Evolutionary conservation across 129 eudicot species (phyloP).

Genomic region (Pseudognaphalium luteoalbum): DNA sequence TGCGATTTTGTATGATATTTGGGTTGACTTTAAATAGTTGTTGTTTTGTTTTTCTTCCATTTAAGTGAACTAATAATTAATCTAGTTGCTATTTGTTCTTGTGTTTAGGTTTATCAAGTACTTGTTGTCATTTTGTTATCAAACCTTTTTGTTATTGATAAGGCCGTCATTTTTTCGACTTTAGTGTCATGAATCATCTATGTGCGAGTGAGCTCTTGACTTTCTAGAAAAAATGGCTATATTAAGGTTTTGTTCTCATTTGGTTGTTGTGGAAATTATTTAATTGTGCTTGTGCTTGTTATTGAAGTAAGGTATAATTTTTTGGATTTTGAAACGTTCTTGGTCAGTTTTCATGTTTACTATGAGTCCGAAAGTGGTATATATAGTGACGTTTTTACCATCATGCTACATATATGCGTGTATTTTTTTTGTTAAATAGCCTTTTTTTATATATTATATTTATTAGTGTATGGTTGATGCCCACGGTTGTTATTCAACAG

Average conservation of each 20-base stretch:
- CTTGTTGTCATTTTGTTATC: neutral
- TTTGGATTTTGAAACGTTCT: neutral
- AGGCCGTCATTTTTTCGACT: neutral
- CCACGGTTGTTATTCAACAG: too few species aligned
- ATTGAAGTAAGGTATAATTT: neutral
- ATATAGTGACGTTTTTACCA: neutral
- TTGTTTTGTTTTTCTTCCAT: too few species aligned
- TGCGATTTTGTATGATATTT: neutral
- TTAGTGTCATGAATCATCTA: too few species aligned
- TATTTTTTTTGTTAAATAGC: too few species aligned
- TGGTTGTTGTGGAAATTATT: neutral
- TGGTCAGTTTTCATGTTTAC: neutral
- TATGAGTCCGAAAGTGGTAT: neutral
- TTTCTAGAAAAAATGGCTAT: neutral
- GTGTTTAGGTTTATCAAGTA: neutral
- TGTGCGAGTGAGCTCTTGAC: neutral
- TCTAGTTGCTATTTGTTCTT: too few species aligned
- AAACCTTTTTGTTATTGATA: too few species aligned
- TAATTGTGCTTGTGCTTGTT: neutral
- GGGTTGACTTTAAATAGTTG: neutral
- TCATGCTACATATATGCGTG: too few species aligned
- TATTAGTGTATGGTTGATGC: too few species aligned
- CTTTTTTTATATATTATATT: too few species aligned
- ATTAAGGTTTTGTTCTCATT: neutral
- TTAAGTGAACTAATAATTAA: too few species aligned